Conservation (phyloP, 805 yeast genomes). For the Kodamaea laetipori region DNA sequence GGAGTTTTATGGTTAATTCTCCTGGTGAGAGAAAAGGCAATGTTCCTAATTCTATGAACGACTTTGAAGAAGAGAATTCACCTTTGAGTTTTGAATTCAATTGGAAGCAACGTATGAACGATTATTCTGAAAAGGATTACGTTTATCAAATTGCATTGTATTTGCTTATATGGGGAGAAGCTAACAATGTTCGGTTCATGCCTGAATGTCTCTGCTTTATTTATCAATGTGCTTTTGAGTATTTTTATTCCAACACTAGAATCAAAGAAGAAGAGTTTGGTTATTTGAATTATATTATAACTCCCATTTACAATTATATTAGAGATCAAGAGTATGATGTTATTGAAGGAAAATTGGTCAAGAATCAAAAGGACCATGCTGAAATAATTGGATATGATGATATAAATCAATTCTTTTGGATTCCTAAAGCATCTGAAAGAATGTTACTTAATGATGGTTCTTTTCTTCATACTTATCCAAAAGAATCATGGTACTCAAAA, state of each 20-base stretch:
- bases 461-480: conserved; percentile 28
- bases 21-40: conserved; percentile 21
- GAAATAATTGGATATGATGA: conserved; percentile 60
- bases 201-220: conserved; percentile 46
- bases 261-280: conserved; percentile 23
- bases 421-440: conserved; percentile 34
- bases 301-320: conserved; percentile 57
- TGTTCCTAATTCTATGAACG: conserved; percentile 31
- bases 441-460: conserved; percentile 37
- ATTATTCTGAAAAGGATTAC: conserved; percentile 55
- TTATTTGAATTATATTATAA: conserved; percentile 43
- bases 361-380: conserved; percentile 70
- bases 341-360: conserved; percentile 54
- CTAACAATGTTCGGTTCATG: conserved; percentile 59
- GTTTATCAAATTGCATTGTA: conserved; percentile 65
- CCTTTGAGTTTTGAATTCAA: conserved; percentile 34
- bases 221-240: conserved; percentile 30
- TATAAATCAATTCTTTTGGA: conserved; percentile 55
- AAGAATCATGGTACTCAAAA: conserved; percentile 31
- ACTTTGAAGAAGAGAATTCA: conserved; percentile 18
- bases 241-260: conserved; percentile 19
- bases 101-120: conserved; percentile 70
- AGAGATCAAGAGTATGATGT: conserved; percentile 68
- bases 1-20: conserved; percentile 51
- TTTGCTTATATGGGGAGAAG: conserved; percentile 74